Evolutionary conservation across 768 basidiomycete species (phyloP).

Genomic region (Holtermannia corniformis): DNA sequence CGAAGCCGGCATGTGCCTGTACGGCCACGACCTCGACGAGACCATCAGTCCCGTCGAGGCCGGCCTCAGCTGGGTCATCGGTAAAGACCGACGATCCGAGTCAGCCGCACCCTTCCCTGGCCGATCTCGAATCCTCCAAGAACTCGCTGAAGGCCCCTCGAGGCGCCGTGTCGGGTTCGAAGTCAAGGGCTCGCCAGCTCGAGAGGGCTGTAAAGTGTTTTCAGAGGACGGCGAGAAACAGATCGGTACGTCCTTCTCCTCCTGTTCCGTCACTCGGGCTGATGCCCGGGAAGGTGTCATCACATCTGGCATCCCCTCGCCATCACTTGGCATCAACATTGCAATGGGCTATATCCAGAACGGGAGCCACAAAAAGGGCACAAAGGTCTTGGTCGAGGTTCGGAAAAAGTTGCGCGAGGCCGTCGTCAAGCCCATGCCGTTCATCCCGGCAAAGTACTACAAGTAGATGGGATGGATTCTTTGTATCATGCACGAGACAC

Average conservation of each 20-base stretch:
- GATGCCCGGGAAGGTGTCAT: slow-evolving; percentile 50
- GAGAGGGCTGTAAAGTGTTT: slow-evolving; percentile 77
- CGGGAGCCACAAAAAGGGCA: slow-evolving; percentile 86
- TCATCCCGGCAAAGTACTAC: slow-evolving; percentile 69
- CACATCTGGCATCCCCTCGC: slow-evolving; percentile 94
- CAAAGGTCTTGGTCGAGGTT: slow-evolving; percentile 71
- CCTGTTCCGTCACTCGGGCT: background rate
- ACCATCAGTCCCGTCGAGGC: slow-evolving; percentile 79
- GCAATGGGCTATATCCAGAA: slow-evolving; percentile 82
- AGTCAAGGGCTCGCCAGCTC: slow-evolving; percentile 74
- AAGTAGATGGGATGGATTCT: too few species aligned
- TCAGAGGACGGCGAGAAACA: slow-evolving; percentile 49
- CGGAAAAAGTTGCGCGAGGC: slow-evolving; percentile 69
- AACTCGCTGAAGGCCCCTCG: slow-evolving; percentile 69
- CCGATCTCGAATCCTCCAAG: slow-evolving; percentile 53
- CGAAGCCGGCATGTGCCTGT: slow-evolving; percentile 94
- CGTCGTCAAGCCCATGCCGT: slow-evolving; percentile 74
- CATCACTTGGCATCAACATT: slow-evolving; percentile 78
- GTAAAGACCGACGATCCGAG: slow-evolving; percentile 71
- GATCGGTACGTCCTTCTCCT: slow-evolving; percentile 49
- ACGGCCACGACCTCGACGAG: slow-evolving; percentile 90
- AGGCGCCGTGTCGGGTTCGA: slow-evolving; percentile 71
- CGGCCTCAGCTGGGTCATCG: slow-evolving; percentile 84
- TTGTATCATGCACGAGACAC: too few species aligned
- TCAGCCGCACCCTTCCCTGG: slow-evolving; percentile 40